These are phyloP conservation scores for Amanita jacksonii DNA, from an alignment of 768 basidiomycete genomes.

Conservation along the genomic window DNA sequence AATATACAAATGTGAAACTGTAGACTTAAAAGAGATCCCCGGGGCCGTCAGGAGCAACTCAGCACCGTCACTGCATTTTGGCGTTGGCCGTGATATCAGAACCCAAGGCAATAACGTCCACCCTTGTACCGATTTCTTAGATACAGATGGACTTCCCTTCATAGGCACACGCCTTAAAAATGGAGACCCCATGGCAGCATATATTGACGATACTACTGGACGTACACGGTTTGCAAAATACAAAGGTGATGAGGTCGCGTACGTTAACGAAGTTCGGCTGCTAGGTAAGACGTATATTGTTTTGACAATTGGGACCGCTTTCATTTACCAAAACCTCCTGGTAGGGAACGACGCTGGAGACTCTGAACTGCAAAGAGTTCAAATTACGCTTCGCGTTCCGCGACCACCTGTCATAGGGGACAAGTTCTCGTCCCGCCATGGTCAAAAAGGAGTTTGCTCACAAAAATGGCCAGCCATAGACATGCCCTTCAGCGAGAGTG, in stretches of 20 bases:
- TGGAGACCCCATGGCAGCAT: conserved; percentile 80
- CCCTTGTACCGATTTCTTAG: conserved; percentile 43
- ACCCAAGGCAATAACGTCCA: conserved; percentile 36
- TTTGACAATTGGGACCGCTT: background rate
- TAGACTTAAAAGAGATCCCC: conserved; percentile 78
- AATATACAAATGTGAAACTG: conserved; percentile 88
- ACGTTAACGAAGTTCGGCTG: conserved; percentile 85
- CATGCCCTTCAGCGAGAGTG: conserved; percentile 98
- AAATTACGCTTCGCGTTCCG: conserved; percentile 87
- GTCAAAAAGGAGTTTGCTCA: conserved; percentile 99
- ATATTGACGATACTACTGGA: conserved; percentile 77
- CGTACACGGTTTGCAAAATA: conserved; percentile 86
- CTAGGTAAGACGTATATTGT: conserved; percentile 45
- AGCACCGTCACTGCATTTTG: conserved; percentile 79
- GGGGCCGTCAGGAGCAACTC: conserved; percentile 52
- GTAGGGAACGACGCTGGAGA: conserved; percentile 82
- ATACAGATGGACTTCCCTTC: conserved; percentile 77
- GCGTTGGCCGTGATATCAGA: conserved; percentile 68
- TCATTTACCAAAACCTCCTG: conserved; percentile 6
- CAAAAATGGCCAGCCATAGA: conserved; percentile 98
- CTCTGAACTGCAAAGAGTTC: conserved; percentile 82
- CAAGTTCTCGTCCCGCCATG: conserved; percentile 98
- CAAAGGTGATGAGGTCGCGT: conserved; percentile 89
- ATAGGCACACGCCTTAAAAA: conserved; percentile 59
- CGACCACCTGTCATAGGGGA: conserved; percentile 97